Percentiles rank a stretch among this genome's conserved stretches.
These are phyloP conservation scores for Acacia crassicarpa DNA, from an alignment of 306 rosid genomes.

Conservation along the genomic window DNA sequence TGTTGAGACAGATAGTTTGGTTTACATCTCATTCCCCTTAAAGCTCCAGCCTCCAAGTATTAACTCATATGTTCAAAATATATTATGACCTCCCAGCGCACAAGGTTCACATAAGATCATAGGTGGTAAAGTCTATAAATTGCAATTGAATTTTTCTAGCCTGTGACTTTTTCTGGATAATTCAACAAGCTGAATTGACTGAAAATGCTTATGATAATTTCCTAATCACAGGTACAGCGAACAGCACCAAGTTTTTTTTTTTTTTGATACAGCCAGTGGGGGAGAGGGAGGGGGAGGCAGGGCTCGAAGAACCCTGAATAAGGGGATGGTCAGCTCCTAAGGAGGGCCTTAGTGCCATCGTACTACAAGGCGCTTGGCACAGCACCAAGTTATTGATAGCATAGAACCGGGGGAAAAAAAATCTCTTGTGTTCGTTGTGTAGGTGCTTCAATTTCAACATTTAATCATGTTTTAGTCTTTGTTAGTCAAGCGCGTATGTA, in stretches of 20 bases:
- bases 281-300: too few species aligned
- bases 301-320: too few species aligned
- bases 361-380: too few species aligned
- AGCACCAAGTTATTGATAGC: not conserved
- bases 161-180: not conserved
- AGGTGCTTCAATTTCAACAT: constrained; percentile 7
- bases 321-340: too few species aligned
- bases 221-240: not conserved
- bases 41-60: not conserved
- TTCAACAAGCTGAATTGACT: constrained; percentile 3
- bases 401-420: not conserved
- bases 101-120: too few species aligned
- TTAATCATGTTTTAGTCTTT: not conserved
- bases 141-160: not conserved
- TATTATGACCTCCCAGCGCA: not conserved
- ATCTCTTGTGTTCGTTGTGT: not conserved
- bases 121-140: not conserved
- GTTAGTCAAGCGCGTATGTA: not conserved
- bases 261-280: too few species aligned
- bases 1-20: constrained; percentile 26
- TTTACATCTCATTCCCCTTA: constrained; percentile 11
- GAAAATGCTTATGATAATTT: not conserved
- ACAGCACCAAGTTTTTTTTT: not conserved
- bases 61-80: constrained; percentile 2
- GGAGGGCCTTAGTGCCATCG: too few species aligned